Base-by-base conservation (phyloP, 1,284 basidiomycete species). In the Cryptococcus neoformans region DNA sequence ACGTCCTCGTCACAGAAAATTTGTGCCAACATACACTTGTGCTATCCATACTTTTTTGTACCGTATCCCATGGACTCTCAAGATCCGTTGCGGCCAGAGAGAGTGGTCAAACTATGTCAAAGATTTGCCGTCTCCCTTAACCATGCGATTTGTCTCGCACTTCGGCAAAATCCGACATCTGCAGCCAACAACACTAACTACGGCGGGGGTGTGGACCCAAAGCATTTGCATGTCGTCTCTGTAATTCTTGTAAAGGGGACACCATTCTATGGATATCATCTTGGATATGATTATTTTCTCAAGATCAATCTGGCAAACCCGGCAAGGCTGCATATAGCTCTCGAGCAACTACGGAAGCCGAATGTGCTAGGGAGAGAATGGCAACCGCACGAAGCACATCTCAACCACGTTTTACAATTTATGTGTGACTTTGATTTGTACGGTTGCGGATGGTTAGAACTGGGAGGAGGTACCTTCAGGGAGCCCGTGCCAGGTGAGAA, bases 401-500 rank as follows among this genome's bases (percentile, higher is more conserved):
- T 98, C 68, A 88, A 85, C 69, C 97, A 87, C 73, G 80, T 86
- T 45, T 81, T 98, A 28, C 94, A 98, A 76, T 97, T 97, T 79
- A 85, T 98, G 83, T 89, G 89, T 73, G 95, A 99, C 78, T 94
- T 91, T 75, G 92, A 92, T 59, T 81, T 99, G 39, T 96, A 93
- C 69, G 95, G 95, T 2, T 98, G 95, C 73, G 92, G 90, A 8
- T 90, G 87, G 83, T 81, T 98, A 49, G 86, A 95, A 57, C 66
- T 84, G 3, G 76, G 74, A 14, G 78, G 81, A 10, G 80, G 79
- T 4, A 73, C 68, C n/a, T 82, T 83, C 51, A 73, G 83, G 1
- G 72, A 77, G 36, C 81, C 80, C 6, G 63, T 82, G 0, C 81
- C 81, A 4, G 79, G 79, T 76, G 55, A 60, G 72, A 64, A n/a